Percentiles rank a stretch among this genome's conserved stretches.
phyloP scores from a whole-genome alignment of 495 filamentous ascomycete species.

The Talaromyces stipitatus region DNA sequence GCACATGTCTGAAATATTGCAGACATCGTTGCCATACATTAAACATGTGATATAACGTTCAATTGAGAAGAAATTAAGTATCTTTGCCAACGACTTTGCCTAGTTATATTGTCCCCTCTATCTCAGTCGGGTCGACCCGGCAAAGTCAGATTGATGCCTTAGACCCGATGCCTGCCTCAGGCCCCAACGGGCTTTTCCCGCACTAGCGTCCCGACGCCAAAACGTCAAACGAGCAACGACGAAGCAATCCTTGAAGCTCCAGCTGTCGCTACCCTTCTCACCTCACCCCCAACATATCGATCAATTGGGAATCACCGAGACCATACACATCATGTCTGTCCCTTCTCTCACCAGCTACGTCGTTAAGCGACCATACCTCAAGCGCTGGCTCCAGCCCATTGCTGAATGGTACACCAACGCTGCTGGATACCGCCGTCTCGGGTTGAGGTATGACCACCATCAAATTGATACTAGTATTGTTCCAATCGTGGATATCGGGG shows the following conservation, averaged over 20 bases:
- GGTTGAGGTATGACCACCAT: constrained; percentile 60
- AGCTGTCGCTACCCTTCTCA: constrained; percentile 5
- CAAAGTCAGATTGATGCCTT: neutral
- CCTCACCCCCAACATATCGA: constrained; percentile 17
- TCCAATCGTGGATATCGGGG: neutral
- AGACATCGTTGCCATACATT: neutral
- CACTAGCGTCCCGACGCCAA: neutral
- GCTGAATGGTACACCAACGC: constrained; percentile 78
- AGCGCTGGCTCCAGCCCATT: constrained; percentile 65
- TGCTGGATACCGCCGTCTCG: constrained; percentile 87
- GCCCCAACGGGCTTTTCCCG: neutral
- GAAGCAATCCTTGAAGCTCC: neutral
- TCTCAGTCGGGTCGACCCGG: neutral
- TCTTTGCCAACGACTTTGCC: neutral
- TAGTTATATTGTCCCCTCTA: neutral
- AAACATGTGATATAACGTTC: neutral
- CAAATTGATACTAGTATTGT: neutral
- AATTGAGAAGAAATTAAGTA: neutral
- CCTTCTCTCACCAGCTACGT: constrained; percentile 66
- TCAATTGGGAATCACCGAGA: constrained; percentile 14
- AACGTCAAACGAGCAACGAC: neutral
- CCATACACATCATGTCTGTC: constrained; percentile 55
- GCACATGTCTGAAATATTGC: neutral
- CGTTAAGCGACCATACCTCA: constrained; percentile 75
- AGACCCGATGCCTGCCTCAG: neutral